These are phyloP conservation scores for Flaveria ramosissima DNA, from an alignment of 129 eudicot genomes.

Conservation along the genomic window DNA sequence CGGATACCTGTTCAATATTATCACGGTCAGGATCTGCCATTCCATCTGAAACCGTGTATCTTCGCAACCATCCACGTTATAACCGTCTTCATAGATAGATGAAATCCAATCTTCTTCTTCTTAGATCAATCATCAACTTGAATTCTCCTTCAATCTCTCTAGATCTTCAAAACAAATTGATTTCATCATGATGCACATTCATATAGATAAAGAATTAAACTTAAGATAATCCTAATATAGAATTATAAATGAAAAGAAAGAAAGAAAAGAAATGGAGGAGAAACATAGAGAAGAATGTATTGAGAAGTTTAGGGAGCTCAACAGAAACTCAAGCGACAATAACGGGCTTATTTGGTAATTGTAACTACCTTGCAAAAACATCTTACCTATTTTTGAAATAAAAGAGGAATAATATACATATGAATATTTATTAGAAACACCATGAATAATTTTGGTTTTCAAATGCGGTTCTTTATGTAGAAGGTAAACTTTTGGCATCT, in stretches of 20 bases:
- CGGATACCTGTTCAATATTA: slow-evolving; percentile 56
- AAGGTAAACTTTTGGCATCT: too few species aligned
- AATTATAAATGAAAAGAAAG: background rate
- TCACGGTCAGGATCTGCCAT: slow-evolving; percentile 91
- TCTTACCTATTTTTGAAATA: too few species aligned
- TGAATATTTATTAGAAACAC: too few species aligned
- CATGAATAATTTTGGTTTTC: too few species aligned
- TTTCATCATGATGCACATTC: background rate
- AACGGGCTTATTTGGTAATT: slow-evolving; percentile 1
- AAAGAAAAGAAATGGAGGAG: slow-evolving; percentile 9
- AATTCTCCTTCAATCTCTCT: slow-evolving; percentile 19
- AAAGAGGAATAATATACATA: too few species aligned
- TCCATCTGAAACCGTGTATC: slow-evolving; percentile 67
- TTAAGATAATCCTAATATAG: slow-evolving; percentile 7
- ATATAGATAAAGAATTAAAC: background rate
- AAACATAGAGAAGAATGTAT: background rate
- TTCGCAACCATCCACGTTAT: slow-evolving; percentile 47
- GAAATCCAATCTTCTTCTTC: slow-evolving; percentile 38
- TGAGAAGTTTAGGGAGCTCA: slow-evolving; percentile 10
- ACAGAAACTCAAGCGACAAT: background rate
- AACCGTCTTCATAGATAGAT: slow-evolving; percentile 53
- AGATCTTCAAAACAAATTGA: background rate
- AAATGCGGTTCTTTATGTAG: too few species aligned
- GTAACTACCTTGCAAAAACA: slow-evolving; percentile 4
- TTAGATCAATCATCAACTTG: slow-evolving; percentile 52